Conservation (phyloP, 208 protist species). For the Novymonas esmeraldas region DNA sequence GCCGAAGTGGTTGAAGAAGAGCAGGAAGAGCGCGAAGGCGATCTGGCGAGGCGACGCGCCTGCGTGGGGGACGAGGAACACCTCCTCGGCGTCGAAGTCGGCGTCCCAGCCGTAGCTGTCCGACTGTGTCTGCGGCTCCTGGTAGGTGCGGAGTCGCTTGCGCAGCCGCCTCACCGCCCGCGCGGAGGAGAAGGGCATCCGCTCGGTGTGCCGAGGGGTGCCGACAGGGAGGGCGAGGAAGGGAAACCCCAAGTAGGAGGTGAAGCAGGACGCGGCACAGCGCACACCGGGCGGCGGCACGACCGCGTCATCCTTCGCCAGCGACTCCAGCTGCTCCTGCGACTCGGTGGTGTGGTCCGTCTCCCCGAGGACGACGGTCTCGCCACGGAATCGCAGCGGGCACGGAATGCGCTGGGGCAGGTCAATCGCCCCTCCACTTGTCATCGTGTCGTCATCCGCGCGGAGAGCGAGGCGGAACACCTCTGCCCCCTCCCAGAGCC, state of each 20-base stretch:
- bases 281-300: constrained; percentile 11
- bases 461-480: not conserved
- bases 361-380: not conserved
- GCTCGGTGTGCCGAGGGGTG: not conserved
- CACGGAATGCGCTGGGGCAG: constrained; percentile 40
- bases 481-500: constrained; percentile 3
- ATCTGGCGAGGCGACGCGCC: constrained; percentile 6
- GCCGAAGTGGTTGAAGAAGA: constrained; percentile 35
- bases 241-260: constrained; percentile 32
- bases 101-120: too few species aligned
- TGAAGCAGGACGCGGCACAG: constrained; percentile 22
- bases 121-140: too few species aligned
- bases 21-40: constrained; percentile 21
- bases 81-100: constrained; percentile 7
- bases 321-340: constrained; percentile 1
- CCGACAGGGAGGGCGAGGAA: not conserved
- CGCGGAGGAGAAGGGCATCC: not conserved
- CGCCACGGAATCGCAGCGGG: constrained; percentile 41
- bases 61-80: constrained; percentile 7
- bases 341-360: not conserved
- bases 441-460: not conserved
- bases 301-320: not conserved
- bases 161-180: constrained; percentile 6
- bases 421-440: not conserved
- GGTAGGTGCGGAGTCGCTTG: constrained; percentile 20